These are phyloP conservation scores for Solanum chacoense DNA, from an alignment of 305 asterid genomes.

Conservation along the genomic window DNA sequence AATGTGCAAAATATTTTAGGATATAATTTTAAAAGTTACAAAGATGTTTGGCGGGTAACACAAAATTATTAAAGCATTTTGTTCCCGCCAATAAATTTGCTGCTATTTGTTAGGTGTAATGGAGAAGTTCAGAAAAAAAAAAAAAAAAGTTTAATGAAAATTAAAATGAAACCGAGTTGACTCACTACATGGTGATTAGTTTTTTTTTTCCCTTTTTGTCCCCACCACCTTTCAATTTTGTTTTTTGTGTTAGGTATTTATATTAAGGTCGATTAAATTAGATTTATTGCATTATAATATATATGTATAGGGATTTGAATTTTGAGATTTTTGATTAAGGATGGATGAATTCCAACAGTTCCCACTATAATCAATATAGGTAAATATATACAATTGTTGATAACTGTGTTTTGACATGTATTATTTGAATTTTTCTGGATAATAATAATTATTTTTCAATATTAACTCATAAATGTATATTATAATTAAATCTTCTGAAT, in stretches of 20 bases:
- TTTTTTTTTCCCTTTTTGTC: not conserved
- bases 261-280: not conserved
- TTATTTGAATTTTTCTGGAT: not conserved
- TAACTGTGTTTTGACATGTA: not conserved
- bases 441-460: not conserved
- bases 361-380: not conserved
- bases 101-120: not conserved
- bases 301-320: not conserved
- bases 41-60: not conserved
- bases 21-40: not conserved
- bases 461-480: not conserved
- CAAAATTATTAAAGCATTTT: not conserved
- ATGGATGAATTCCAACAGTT: rapidly evolving
- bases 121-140: not conserved
- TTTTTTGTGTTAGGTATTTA: not conserved
- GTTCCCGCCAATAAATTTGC: not conserved
- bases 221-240: not conserved
- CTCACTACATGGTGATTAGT: not conserved
- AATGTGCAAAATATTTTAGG: not conserved
- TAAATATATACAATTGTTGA: not conserved
- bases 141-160: not conserved
- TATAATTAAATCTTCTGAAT: not conserved
- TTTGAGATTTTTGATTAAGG: not conserved
- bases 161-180: not conserved
- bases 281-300: rapidly evolving